Evolutionary conservation across 129 eudicot genomes (phyloP), one percentile per base, ranked within the genome.

Genomic region (Ambrosia artemisiifolia): DNA sequence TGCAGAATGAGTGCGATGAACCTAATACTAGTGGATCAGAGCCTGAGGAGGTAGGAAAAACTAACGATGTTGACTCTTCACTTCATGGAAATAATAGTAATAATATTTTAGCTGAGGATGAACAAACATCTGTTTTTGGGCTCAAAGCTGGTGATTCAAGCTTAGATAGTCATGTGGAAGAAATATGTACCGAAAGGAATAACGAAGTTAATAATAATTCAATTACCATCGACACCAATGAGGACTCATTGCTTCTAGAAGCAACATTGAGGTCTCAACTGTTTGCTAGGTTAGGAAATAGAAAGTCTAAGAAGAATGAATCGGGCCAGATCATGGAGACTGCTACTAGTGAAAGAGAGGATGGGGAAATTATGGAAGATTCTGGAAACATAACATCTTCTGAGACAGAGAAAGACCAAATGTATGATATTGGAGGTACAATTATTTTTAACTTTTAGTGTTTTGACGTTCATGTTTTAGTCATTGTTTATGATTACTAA

Each of bases 241-340:
- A 83, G 67, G 96, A 90, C 67, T 82, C 91, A 3, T 74, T 90
- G 64, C 86, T 80, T 81, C 96, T 87, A 16, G 94, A 90, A 77
- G 96, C 88, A 79, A 71, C 90, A n/a, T 78, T 90, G 73, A 80
- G 96, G 81, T 85, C 94, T 70, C 92, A 90, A 74, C 85, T 90
- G 68, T 82, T 87, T 79, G 84, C 84, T 18, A 83, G 83, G 78
- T 76, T 90, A 71, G 81, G 84, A 32, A 55, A 50, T 38, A 86
- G 80, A 56, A 63, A 33, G 60, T 69, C 75, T 12, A 36, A 63
- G 71, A 70, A 73, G 63, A 70, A 66, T 65, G 87, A 75, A 28
- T 76, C 69, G 4, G 67, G 67, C 24, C 76, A 72, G 70, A 69
- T 19, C 75, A 20, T 32, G 63, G 78, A 71, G 46, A 50, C 78